These are phyloP conservation scores for Aspergillus ruber DNA, from an alignment of 2,329 filamentous ascomycete genomes.

Conservation along the genomic window DNA sequence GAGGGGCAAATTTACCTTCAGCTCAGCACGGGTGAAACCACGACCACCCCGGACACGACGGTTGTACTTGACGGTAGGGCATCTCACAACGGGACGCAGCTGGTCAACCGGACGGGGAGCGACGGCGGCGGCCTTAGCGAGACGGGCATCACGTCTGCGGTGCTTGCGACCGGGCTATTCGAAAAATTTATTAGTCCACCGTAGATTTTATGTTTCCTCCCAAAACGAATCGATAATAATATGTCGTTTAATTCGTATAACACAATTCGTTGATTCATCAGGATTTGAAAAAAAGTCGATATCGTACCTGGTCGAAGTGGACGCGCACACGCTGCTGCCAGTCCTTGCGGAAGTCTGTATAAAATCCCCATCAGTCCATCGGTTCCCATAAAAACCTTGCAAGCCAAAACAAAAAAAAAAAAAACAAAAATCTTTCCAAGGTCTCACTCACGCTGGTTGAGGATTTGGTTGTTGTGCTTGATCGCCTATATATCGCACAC, in stretches of 20 bases:
- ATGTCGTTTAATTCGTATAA: neutral
- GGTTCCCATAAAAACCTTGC: slow-evolving; percentile 12
- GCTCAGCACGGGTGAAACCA: slow-evolving; percentile 94
- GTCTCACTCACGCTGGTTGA: slow-evolving; percentile 74
- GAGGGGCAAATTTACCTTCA: slow-evolving; percentile 66
- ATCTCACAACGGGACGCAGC: slow-evolving; percentile 92
- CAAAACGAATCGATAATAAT: neutral
- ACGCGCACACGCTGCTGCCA: slow-evolving; percentile 98
- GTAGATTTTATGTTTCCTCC: slow-evolving; percentile 11
- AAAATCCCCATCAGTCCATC: slow-evolving; percentile 21
- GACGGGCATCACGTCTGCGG: slow-evolving; percentile 82
- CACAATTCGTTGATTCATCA: slow-evolving; percentile 10
- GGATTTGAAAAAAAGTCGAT: slow-evolving; percentile 21
- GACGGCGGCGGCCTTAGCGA: slow-evolving; percentile 89
- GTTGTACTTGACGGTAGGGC: slow-evolving; percentile 99
- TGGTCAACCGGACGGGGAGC: slow-evolving; percentile 96
- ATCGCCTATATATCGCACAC: slow-evolving; percentile 61
- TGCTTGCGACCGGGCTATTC: slow-evolving; percentile 90
- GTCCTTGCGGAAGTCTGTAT: slow-evolving; percentile 95
- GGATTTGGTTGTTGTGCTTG: slow-evolving; percentile 99
- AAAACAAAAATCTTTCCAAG: neutral
- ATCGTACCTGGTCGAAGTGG: slow-evolving; percentile 98
- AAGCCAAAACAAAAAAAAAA: too few species aligned
- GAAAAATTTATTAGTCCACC: slow-evolving; percentile 32
- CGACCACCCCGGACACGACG: slow-evolving; percentile 91